Base-by-base conservation (phyloP, 495 filamentous ascomycete species). In the Cercophora scortea region DNA sequence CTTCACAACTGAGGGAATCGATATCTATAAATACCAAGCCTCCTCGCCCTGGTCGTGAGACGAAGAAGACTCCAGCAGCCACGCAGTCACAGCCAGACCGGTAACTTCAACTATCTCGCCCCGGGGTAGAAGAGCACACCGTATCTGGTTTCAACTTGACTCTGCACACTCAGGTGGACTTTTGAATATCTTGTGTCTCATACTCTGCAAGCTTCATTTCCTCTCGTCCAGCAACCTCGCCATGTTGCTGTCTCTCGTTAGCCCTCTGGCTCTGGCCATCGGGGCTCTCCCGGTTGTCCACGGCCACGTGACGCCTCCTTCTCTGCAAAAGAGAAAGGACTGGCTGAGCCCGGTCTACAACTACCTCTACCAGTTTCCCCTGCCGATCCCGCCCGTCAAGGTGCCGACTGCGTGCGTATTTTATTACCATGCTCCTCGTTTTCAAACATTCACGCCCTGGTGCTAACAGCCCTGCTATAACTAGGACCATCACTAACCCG, bases 331-430 rank as follows among this genome's bases (percentile, higher is more conserved):
- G 35, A 18, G 53, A 4, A 59, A 59, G 39, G 60, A 64, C 47
- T 64, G 59, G 61, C 47, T 57, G 32, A 44, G 59, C 7, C 42
- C 54, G 1, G 48, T 45, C 4, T 80, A 76, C 55, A 73, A 67
- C 12, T 63, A 71, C 51, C 64, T 75, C 19, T 80, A 69, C 53
- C 61, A 75, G 52, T 65, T 63, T 32, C 66, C 73, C 1, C 59
- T 80, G 8, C 77, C 78, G 0, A 75, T 76, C 38, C 76, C 75
- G 16, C 69, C 74, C 0, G 63, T 73, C n/a, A 76, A 75, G 46
- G 33, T 58, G 4, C 71, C 71, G 0, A 57, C 59, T 9, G 60
- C 60, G 73, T 75, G 48, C 53, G 68, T 62, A 25, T 25, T 25
- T 25, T 2, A 25, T 25, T 25, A 25, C n/a, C n/a, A n/a, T n/a